These are phyloP conservation scores for Sphaceloma murrayae DNA, from an alignment of 2,329 filamentous ascomycete species.

Conservation along the genomic window DNA sequence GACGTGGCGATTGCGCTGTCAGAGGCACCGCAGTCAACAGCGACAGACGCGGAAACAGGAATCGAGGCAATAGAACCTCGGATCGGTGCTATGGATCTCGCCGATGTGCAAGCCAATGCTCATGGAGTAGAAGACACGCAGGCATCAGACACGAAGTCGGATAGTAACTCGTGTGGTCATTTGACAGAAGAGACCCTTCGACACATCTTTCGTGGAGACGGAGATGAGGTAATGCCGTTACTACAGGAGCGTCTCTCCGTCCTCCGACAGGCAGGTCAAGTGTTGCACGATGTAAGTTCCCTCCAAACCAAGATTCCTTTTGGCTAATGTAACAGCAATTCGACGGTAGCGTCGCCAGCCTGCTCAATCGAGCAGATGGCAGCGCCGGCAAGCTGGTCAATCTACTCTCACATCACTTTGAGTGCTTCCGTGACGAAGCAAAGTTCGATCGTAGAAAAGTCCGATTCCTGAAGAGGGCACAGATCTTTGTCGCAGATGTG, in stretches of 20 bases:
- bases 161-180: no score
- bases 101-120: no score
- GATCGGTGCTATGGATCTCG: no score
- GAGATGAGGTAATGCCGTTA: conserved; percentile 77
- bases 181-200: conserved; percentile 58
- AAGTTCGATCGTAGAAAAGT: conserved; percentile 64
- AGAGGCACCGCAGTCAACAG: no score
- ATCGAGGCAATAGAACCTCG: no score
- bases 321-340: conserved; percentile 50
- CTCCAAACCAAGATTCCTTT: background rate
- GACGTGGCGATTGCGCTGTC: no score
- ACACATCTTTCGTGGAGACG: conserved; percentile 77
- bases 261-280: conserved; percentile 69
- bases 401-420: conserved; percentile 68
- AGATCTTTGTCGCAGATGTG: conserved; percentile 89
- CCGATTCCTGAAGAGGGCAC: conserved; percentile 82
- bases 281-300: conserved; percentile 62
- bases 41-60: no score
- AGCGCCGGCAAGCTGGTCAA: conserved; percentile 84
- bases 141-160: no score
- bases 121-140: no score
- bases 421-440: conserved; percentile 76
- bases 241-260: conserved; percentile 68
- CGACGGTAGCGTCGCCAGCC: conserved; percentile 60
- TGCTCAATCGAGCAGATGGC: conserved; percentile 62